Conservation (phyloP, 140 eudicot species). For the Erigeron philadelphicus region DNA sequence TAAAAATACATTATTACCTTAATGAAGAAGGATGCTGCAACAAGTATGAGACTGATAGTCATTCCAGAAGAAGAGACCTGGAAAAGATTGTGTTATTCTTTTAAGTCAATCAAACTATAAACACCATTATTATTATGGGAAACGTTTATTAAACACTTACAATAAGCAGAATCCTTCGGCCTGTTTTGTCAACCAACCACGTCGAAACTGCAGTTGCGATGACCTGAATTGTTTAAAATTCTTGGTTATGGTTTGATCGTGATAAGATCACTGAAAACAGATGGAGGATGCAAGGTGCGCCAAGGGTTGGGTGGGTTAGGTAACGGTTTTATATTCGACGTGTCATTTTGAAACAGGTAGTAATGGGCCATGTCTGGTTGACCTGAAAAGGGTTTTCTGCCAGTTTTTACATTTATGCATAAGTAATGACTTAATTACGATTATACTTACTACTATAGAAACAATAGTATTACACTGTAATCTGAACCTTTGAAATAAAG, state of each 20-base stretch:
- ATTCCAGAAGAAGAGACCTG: constrained; percentile 77
- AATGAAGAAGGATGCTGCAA: constrained; percentile 63
- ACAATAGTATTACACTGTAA: background rate
- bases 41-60: constrained; percentile 65
- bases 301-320: background rate
- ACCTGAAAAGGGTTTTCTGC: background rate
- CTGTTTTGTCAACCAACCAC: constrained; percentile 85
- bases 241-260: background rate
- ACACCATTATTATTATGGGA: background rate
- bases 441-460: background rate
- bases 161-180: constrained; percentile 72
- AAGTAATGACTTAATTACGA: background rate
- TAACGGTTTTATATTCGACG: background rate
- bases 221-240: constrained; percentile 41
- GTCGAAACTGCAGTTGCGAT: constrained; percentile 71
- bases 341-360: background rate
- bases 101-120: background rate
- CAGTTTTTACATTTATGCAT: background rate
- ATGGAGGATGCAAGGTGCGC: background rate
- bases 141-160: constrained; percentile 38
- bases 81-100: background rate
- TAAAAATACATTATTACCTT: constrained; percentile 46
- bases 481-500: background rate
- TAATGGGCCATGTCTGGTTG: background rate
- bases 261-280: background rate